Conservation (phyloP, 208 protist genomes). For the Leishmania tropica region DNA sequence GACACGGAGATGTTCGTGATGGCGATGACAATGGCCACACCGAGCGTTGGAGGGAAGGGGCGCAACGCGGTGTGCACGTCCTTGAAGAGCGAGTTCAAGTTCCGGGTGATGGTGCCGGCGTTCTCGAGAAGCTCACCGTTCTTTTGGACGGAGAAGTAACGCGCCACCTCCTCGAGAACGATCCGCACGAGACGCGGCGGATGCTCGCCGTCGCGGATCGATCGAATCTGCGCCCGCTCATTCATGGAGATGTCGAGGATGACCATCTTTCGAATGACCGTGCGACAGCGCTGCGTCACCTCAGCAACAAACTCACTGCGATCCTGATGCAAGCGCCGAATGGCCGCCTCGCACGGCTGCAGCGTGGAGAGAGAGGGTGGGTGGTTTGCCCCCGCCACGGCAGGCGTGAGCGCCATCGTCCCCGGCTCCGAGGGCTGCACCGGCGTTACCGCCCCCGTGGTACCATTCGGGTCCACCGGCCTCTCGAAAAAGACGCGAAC, state of each 20-base stretch:
- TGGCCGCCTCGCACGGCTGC: constrained; percentile 6
- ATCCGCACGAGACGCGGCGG: constrained; percentile 53
- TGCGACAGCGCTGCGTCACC: constrained; percentile 53
- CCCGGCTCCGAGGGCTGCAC: neutral
- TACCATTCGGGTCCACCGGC: constrained; percentile 11
- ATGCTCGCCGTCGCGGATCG: constrained; percentile 43
- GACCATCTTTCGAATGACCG: constrained; percentile 71
- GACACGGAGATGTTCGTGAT: constrained; percentile 88
- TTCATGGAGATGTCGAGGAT: constrained; percentile 74
- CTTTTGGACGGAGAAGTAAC: constrained; percentile 58
- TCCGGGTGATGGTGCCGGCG: constrained; percentile 74
- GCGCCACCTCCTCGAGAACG: constrained; percentile 74
- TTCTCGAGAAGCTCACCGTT: constrained; percentile 39
- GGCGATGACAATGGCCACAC: constrained; percentile 70
- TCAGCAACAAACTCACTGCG: constrained; percentile 38
- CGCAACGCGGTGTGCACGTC: constrained; percentile 58
- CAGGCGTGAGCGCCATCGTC: neutral
- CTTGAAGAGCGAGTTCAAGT: constrained; percentile 73
- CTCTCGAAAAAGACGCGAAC: constrained; percentile 48
- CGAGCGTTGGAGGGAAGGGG: constrained; percentile 65
- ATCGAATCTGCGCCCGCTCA: constrained; percentile 58
- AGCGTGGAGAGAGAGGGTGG: neutral
- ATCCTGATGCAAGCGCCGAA: constrained; percentile 25
- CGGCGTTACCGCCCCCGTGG: neutral
- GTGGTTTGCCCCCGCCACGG: neutral